A percentile compares a stretch with the other conserved stretches of the same genome.
These are phyloP conservation scores for Trebouxia gelatinosa DNA, from an alignment of 163 green algal species.

Conservation along the genomic window DNA sequence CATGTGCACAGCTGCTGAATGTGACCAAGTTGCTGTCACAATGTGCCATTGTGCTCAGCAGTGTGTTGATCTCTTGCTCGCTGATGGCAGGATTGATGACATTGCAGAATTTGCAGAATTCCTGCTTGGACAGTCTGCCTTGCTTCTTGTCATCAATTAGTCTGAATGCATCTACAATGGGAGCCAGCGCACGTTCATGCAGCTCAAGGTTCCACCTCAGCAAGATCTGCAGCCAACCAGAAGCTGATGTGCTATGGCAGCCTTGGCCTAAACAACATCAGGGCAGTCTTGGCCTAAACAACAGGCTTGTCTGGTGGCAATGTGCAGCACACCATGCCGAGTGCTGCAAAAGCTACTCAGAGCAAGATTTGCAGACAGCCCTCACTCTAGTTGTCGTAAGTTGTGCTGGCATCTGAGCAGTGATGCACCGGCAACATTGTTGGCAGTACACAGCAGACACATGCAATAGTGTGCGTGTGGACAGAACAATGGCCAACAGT, in stretches of 20 bases:
- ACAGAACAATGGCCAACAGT: too few species aligned
- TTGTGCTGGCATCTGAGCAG: too few species aligned
- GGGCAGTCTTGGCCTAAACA: neutral
- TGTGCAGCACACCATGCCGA: neutral
- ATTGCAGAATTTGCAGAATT: slow-evolving; percentile 37
- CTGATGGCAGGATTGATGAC: slow-evolving; percentile 33
- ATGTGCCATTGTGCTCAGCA: slow-evolving; percentile 29
- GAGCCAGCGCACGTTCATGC: slow-evolving; percentile 25
- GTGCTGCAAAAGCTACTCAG: neutral
- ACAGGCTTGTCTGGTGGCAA: neutral
- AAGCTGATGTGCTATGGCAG: neutral
- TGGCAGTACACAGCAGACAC: too few species aligned
- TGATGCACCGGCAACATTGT: too few species aligned
- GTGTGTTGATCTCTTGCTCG: slow-evolving; percentile 14
- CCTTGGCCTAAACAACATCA: neutral
- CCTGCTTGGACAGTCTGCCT: slow-evolving; percentile 28
- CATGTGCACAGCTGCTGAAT: slow-evolving; percentile 34
- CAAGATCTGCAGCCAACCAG: slow-evolving; percentile 6
- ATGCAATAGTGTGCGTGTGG: too few species aligned
- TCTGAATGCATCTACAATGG: slow-evolving; percentile 33
- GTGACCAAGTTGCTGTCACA: slow-evolving; percentile 22
- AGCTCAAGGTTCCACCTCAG: slow-evolving; percentile 27
- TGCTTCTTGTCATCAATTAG: slow-evolving; percentile 16
- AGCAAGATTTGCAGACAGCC: neutral
- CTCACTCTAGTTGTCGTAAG: neutral